phyloP scores from a whole-genome alignment of 768 basidiomycete genomes.

The Xerocomellus amylosporus region DNA sequence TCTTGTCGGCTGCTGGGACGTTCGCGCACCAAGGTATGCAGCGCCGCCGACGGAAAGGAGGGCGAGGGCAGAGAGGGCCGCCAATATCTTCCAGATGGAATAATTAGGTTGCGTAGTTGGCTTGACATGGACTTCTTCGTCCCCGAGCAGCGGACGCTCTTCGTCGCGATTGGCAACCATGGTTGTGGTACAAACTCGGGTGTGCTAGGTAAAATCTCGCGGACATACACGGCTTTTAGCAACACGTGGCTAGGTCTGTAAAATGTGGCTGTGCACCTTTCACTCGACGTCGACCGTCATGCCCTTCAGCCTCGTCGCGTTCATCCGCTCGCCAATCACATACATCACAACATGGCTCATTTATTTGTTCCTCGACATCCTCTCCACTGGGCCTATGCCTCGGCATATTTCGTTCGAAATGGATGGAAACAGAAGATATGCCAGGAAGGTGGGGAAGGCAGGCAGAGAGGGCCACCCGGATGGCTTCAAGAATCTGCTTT shows the following conservation, averaged over 20 bases:
- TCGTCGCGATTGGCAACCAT: slow-evolving; percentile 21
- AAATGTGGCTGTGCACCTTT: slow-evolving; percentile 19
- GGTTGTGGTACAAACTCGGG: neutral
- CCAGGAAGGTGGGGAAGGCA: slow-evolving; percentile 61
- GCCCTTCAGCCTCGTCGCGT: slow-evolving; percentile 7
- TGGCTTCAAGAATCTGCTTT: slow-evolving; percentile 75
- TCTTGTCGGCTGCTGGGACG: slow-evolving; percentile 1
- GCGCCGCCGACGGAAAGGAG: slow-evolving; percentile 14
- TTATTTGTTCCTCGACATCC: slow-evolving; percentile 56
- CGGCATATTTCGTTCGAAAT: slow-evolving; percentile 92
- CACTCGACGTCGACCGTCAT: neutral
- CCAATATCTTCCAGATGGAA: slow-evolving; percentile 11
- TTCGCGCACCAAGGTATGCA: slow-evolving; percentile 3
- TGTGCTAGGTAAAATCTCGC: too few relatives aligned
- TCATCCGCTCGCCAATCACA: slow-evolving; percentile 10
- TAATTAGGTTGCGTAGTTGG: neutral
- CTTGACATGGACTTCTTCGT: slow-evolving; percentile 1
- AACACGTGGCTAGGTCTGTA: neutral
- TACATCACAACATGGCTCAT: slow-evolving; percentile 23
- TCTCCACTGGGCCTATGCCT: slow-evolving; percentile 84
- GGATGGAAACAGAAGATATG: slow-evolving; percentile 95
- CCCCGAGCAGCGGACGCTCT: slow-evolving; percentile 25
- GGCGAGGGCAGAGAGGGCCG: slow-evolving; percentile 12
- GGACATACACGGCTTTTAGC: too few relatives aligned
- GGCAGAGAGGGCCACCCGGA: slow-evolving; percentile 78